Evolutionary conservation across 768 basidiomycete genomes (phyloP), one percentile per base, ranked within the genome.

Genomic region (Pluteus cervinus): DNA sequence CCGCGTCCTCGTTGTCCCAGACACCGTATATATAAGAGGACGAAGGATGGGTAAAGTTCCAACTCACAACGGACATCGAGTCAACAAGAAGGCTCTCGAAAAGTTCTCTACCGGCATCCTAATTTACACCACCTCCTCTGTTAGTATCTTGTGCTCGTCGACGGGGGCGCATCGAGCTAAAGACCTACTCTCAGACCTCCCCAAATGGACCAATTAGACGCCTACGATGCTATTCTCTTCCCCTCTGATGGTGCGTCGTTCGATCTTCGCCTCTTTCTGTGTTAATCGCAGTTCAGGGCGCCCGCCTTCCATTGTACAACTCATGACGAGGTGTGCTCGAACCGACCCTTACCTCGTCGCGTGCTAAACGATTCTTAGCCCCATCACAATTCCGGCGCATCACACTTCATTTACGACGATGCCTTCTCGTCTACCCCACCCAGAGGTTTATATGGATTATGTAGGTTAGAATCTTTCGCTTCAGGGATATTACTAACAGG

Each of bases 381-480:
- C 66, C 3, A 66, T 69, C 58, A 55, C 67, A 37, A 49, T 65
- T 41, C 61, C 64, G 12, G 58, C 64, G 39, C 67, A 69, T 31
- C 70, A 72, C 41, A 60, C 60, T 10, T 57, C 66, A 8, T 69
- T 70, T 37, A 66, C 65, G 29, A 54, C 62, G 39, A 58, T 68
- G 20, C 69, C 69, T 22, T 61, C 76, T 31, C 77, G 80, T 36
- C 73, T 85, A 66, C 86, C 86, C 0, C 86, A 89, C 56, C 86
- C 86, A 8, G 85, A 88, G 56, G 74, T 85, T 28, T 76, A 83
- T 53, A 89, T 89, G 86, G 84, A 88, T 59, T 84, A 81, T 58
- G 73, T 73, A 48, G 42, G 65, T 52, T 7, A 43, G 30, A 25
- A 39, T 36, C 26, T 24, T 31, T 36, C 24, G 21, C 37, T 45